These are phyloP conservation scores for Kazachstania bromeliacearum DNA, from an alignment of 805 yeast genomes.

Conservation along the genomic window DNA sequence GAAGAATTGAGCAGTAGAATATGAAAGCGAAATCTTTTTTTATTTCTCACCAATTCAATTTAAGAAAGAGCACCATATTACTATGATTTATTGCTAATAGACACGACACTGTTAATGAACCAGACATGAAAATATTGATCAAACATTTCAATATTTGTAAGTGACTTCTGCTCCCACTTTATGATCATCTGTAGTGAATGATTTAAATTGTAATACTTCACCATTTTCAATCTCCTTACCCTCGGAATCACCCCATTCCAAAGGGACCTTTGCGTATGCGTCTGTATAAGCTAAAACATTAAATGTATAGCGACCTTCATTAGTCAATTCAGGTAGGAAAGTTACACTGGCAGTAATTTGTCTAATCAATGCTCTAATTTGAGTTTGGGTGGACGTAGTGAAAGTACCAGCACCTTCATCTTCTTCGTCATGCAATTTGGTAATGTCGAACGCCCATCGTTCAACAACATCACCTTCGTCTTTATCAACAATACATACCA, in stretches of 20 bases:
- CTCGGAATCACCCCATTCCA: slow-evolving; percentile 79
- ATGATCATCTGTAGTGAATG: slow-evolving; percentile 60
- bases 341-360: slow-evolving; percentile 85
- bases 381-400: slow-evolving; percentile 49
- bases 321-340: slow-evolving; percentile 64
- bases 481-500: slow-evolving; percentile 63
- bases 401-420: slow-evolving; percentile 10
- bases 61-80: too few species aligned
- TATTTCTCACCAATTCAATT: too few species aligned
- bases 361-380: slow-evolving; percentile 77
- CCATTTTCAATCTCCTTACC: slow-evolving; percentile 45
- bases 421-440: slow-evolving; percentile 20
- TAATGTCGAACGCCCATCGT: slow-evolving; percentile 76
- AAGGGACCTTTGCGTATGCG: slow-evolving; percentile 56
- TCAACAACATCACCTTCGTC: slow-evolving; percentile 63
- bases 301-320: slow-evolving; percentile 56
- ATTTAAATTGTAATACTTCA: slow-evolving; percentile 61
- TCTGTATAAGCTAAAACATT: slow-evolving; percentile 79
- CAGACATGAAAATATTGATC: too few species aligned
- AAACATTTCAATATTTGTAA: slow-evolving; percentile 22
- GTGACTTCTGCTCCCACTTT: slow-evolving; percentile 63
- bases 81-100: too few species aligned
- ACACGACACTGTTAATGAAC: too few species aligned
- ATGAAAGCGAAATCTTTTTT: too few species aligned
- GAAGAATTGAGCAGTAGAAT: too few species aligned